These are phyloP conservation scores for Rhododendron ovatum DNA, from an alignment of 148 eudicot genomes.

Conservation along the genomic window DNA sequence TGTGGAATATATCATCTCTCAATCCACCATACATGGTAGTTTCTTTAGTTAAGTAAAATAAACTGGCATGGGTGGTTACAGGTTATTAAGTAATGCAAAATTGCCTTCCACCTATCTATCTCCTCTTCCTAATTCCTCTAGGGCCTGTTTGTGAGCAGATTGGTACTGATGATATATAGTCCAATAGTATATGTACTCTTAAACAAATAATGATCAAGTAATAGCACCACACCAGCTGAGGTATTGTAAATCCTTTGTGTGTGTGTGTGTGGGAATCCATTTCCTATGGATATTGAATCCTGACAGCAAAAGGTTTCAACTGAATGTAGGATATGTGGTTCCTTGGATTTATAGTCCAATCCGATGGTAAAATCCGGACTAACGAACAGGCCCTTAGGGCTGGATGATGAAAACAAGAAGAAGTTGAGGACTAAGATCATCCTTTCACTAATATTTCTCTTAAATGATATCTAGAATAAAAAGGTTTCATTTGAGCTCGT, in stretches of 20 bases:
- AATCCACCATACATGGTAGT: neutral
- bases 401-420: too few species aligned
- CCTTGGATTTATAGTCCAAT: neutral
- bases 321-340: neutral
- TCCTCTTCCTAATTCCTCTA: neutral
- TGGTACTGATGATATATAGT: neutral
- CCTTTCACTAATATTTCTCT: neutral
- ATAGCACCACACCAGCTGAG: neutral
- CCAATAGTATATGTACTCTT: neutral
- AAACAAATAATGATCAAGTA: neutral
- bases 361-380: neutral
- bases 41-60: neutral
- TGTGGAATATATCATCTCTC: neutral
- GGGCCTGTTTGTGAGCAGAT: neutral
- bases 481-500: neutral
- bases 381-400: neutral
- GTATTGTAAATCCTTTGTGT: neutral
- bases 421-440: neutral
- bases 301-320: neutral
- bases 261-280: neutral
- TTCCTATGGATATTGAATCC: neutral
- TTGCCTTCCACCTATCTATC: too few species aligned
- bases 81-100: too few species aligned
- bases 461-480: neutral
- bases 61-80: neutral